A percentile compares a stretch with the other conserved stretches of the same genome.
Conservation (phyloP, 768 basidiomycete genomes). For the Hygrophoropsis aurantiaca region DNA sequence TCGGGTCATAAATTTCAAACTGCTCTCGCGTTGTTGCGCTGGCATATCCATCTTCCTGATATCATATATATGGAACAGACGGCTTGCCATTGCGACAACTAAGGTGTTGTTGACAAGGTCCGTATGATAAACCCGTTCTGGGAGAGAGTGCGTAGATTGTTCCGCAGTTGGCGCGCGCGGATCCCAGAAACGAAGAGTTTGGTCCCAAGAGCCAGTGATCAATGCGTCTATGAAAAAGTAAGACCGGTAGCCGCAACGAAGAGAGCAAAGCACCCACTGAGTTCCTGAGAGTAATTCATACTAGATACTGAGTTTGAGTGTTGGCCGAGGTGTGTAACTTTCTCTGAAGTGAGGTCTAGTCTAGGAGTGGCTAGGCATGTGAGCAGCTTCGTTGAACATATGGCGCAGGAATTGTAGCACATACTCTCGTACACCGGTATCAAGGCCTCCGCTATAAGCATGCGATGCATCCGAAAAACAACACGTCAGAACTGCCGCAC, state of each 20-base stretch:
- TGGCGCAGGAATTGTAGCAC: conserved; percentile 22
- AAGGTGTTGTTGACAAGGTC: conserved; percentile 77
- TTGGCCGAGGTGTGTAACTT: conserved; percentile 70
- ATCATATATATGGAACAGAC: conserved; percentile 89
- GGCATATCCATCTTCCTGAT: conserved; percentile 75
- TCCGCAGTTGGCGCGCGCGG: conserved; percentile 59
- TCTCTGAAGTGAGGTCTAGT: conserved; percentile 74
- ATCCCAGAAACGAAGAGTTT: conserved; percentile 87
- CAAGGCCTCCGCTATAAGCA: conserved; percentile 86
- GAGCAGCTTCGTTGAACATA: neutral
- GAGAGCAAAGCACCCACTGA: too few relatives aligned
- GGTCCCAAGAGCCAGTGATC: conserved; percentile 92
- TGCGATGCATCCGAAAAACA: conserved; percentile 64
- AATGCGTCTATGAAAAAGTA: conserved; percentile 65
- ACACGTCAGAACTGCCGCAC: conserved; percentile 85
- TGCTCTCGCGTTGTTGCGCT: conserved; percentile 83
- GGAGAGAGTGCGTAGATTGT: conserved; percentile 60
- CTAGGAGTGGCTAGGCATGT: conserved; percentile 39
- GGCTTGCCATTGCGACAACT: conserved; percentile 91
- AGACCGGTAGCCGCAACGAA: too few relatives aligned
- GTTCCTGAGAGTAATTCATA: conserved; percentile 66
- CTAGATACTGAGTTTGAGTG: conserved; percentile 80
- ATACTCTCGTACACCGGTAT: conserved; percentile 80
- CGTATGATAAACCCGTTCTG: conserved; percentile 84
- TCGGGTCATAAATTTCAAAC: conserved; percentile 93